Conservation (phyloP, 192 early-diverging fungal genomes). For the Podila minutissima region DNA sequence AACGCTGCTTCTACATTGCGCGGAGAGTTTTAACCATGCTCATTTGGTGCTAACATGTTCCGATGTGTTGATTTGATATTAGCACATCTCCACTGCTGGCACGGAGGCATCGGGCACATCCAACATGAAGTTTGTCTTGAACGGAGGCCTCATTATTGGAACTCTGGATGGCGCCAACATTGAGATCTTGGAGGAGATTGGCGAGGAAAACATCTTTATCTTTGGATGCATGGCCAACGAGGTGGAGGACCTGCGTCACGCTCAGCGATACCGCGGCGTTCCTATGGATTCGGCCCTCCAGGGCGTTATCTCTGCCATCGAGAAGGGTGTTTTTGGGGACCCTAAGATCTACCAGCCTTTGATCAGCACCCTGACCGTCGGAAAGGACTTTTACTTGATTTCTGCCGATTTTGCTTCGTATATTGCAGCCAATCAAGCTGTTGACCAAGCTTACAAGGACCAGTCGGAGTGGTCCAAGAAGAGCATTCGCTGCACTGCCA, state of each 20-base stretch:
- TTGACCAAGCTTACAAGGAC: constrained; percentile 90
- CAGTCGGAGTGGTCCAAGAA: constrained; percentile 86
- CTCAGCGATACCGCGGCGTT: constrained; percentile 81
- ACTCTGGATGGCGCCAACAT: constrained; percentile 99
- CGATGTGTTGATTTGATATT: neutral
- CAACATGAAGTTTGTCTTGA: constrained; percentile 99
- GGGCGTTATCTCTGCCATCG: constrained; percentile 83
- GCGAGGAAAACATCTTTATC: constrained; percentile 97
- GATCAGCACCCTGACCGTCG: constrained; percentile 81
- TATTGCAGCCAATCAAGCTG: constrained; percentile 77
- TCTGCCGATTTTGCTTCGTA: constrained; percentile 90
- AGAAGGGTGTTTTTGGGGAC: constrained; percentile 85
- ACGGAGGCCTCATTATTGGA: constrained; percentile 97
- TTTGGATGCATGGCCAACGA: constrained; percentile 93
- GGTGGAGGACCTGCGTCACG: constrained; percentile 95
- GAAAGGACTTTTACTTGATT: constrained; percentile 90
- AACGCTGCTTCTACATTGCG: neutral
- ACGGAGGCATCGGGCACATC: constrained; percentile 99
- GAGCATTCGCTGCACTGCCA: constrained; percentile 88
- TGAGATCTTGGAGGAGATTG: constrained; percentile 97
- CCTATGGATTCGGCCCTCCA: constrained; percentile 84
- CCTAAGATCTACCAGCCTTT: constrained; percentile 79
- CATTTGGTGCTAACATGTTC: neutral
- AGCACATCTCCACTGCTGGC: constrained; percentile 98
- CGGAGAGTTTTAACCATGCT: neutral